These are phyloP conservation scores for Teunomyces barrocoloradensis DNA, from an alignment of 805 yeast genomes.

Conservation along the genomic window DNA sequence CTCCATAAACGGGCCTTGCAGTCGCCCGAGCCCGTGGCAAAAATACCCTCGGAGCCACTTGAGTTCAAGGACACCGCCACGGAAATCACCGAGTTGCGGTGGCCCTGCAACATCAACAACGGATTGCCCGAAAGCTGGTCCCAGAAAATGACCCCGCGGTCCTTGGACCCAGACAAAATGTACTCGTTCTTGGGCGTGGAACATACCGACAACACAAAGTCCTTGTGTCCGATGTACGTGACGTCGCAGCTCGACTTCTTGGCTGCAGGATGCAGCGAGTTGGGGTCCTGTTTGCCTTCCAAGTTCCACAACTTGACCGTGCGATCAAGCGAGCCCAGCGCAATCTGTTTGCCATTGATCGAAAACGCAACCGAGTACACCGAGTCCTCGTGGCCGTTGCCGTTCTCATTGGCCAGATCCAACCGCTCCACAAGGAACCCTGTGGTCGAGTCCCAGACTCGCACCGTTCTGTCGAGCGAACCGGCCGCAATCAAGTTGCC, in stretches of 20 bases:
- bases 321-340: slow-evolving; percentile 92
- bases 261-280: slow-evolving; percentile 15
- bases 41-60: slow-evolving; percentile 71
- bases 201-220: slow-evolving; percentile 91
- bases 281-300: slow-evolving; percentile 48
- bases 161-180: slow-evolving; percentile 92
- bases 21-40: slow-evolving; percentile 97
- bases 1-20: slow-evolving; percentile 97
- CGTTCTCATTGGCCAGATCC: slow-evolving; percentile 82
- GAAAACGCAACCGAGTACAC: slow-evolving; percentile 94
- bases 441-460: slow-evolving; percentile 94
- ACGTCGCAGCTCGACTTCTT: slow-evolving; percentile 71
- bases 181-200: slow-evolving; percentile 91
- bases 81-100: slow-evolving; percentile 90
- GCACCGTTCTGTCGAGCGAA: slow-evolving; percentile 87
- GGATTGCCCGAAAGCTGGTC: slow-evolving; percentile 90
- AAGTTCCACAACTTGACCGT: slow-evolving; percentile 95
- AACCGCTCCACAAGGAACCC: slow-evolving; percentile 90
- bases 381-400: slow-evolving; percentile 94
- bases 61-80: slow-evolving; percentile 88
- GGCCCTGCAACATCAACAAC: slow-evolving; percentile 93
- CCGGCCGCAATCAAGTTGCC: slow-evolving; percentile 96
- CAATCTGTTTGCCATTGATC: slow-evolving; percentile 85
- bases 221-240: slow-evolving; percentile 94
- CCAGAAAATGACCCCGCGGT: slow-evolving; percentile 97